Evolutionary conservation across 495 filamentous ascomycete species (phyloP).

Genomic region (Trypethelium eluteriae): DNA sequence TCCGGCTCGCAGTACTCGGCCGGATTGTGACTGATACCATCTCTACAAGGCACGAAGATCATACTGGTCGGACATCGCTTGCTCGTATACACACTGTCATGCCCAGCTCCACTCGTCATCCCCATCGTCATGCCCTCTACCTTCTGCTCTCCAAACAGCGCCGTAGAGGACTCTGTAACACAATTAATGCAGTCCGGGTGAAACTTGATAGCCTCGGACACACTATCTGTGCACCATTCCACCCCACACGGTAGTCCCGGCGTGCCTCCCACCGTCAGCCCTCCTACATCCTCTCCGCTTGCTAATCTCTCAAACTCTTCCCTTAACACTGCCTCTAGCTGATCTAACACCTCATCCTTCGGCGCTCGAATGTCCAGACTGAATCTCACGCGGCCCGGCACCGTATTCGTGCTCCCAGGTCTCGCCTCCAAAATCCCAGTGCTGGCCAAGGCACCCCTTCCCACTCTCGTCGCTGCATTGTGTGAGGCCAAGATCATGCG

Average conservation of each 20-base stretch:
- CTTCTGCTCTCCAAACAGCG: slow-evolving; percentile 44
- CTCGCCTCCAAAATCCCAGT: slow-evolving; percentile 62
- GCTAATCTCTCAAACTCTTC: slow-evolving; percentile 53
- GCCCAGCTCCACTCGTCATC: slow-evolving; percentile 50
- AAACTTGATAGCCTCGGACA: slow-evolving; percentile 60
- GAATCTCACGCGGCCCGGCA: slow-evolving; percentile 62
- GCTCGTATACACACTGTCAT: slow-evolving; percentile 58
- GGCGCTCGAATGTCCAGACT: slow-evolving; percentile 64
- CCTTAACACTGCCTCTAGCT: slow-evolving; percentile 49
- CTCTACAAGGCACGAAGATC: slow-evolving; percentile 60
- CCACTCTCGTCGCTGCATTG: slow-evolving; percentile 48
- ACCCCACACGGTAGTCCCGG: slow-evolving; percentile 50
- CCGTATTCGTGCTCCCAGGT: slow-evolving; percentile 67
- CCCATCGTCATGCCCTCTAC: slow-evolving; percentile 35
- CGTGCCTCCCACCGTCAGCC: slow-evolving; percentile 35
- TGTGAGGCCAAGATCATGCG: slow-evolving; percentile 62
- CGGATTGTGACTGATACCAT: slow-evolving; percentile 60
- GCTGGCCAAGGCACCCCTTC: slow-evolving; percentile 50
- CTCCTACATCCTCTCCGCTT: slow-evolving; percentile 42
- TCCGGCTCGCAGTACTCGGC: slow-evolving; percentile 53
- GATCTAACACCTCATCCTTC: slow-evolving; percentile 48
- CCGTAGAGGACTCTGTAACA: slow-evolving; percentile 54
- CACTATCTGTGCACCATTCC: slow-evolving; percentile 53
- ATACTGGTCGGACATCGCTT: slow-evolving; percentile 55
- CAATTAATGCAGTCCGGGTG: slow-evolving; percentile 61